Conservation (phyloP, 306 rosid genomes). For the Echinosophora koreensis region DNA sequence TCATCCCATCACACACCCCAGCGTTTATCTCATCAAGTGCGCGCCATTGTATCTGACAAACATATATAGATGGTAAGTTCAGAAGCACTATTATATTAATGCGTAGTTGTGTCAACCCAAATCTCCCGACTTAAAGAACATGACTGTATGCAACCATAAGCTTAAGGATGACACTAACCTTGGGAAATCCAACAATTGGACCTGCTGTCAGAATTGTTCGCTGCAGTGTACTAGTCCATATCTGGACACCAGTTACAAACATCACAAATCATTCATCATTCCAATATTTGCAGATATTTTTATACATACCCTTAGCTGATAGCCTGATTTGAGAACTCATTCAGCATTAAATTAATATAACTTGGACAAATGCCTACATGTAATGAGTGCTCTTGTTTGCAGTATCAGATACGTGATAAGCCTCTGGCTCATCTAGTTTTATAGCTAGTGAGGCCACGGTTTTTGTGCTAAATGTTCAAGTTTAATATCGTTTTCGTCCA, state of each 20-base stretch:
- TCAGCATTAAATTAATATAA: conserved; percentile 40
- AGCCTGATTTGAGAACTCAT: conserved; percentile 24
- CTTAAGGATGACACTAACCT: conserved; percentile 62
- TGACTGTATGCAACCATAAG: conserved; percentile 9
- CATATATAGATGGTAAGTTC: conserved; percentile 30
- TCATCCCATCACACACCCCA: conserved; percentile 99
- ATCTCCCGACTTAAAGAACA: conserved; percentile 17
- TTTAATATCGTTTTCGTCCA: no score
- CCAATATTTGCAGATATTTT: conserved; percentile 7
- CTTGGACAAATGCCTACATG: conserved; percentile 15
- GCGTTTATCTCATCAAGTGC: conserved; percentile 93
- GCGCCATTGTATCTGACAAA: conserved; percentile 92
- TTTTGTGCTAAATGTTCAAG: no score
- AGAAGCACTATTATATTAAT: conserved; percentile 12
- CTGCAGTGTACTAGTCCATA: conserved; percentile 99
- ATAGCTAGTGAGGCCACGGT: no score
- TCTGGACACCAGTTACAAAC: conserved; percentile 59
- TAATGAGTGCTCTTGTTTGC: background rate
- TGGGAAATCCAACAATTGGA: conserved; percentile 90
- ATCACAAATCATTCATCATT: conserved; percentile 41
- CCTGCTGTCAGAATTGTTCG: conserved; percentile 93
- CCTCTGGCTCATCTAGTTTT: no score
- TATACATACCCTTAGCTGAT: conserved; percentile 31
- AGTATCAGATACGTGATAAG: background rate
- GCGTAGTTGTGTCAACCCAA: conserved; percentile 24